Evolutionary conservation across 2,329 filamentous ascomycete species (phyloP), one percentile per base, ranked within the genome.

Genomic region (Dichotomopilus funicola): DNA sequence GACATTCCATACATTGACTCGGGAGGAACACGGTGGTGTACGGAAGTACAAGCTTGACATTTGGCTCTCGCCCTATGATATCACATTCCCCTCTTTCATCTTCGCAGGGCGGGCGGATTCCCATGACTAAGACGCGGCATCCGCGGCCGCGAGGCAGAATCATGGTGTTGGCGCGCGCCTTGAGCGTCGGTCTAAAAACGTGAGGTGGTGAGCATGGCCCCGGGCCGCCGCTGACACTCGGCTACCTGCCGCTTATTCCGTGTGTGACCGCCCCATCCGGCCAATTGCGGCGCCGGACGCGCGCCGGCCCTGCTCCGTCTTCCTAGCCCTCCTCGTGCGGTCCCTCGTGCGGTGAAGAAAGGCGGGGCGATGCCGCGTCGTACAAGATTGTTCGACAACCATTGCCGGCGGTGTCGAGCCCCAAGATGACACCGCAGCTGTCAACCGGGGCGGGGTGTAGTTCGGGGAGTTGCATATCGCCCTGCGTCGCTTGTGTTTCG

Each of bases 351-450:
- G 27, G 37, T 35, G 33, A 36, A 42, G 36, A 27, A 27, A 27
- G 19, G 19, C 19, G 19, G 19, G 19, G 19, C 19, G 19, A 27
- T 27, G 50, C 44, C 40, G 55, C 47, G 52, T 59, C 11, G 40
- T 54, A 61, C 55, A 43, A 42, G 58, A 56, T 53, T 6, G n/a
- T 27, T 34, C 56, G 60, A 53, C 59, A 59, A 31, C 48, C 34
- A 52, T 40, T 51, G 44, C 31, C 41, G 40, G 52, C 13, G 10
- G 40, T 35, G 33, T n/a, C 6, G 55, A n/a, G 38, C 54, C 44
- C 45, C 48, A 43, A 36, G n/a, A 56, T 49, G 34, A 41, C 19
- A 41, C 49, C 35, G 36, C 34, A 8, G 2, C 37, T 12, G 8
- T 12, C 37, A 8, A 9, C 37, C 37, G 8, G 37, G 37, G 44